phyloP scores from a whole-genome alignment of 2,329 filamentous ascomycete species.

The Colletotrichum navitas region DNA sequence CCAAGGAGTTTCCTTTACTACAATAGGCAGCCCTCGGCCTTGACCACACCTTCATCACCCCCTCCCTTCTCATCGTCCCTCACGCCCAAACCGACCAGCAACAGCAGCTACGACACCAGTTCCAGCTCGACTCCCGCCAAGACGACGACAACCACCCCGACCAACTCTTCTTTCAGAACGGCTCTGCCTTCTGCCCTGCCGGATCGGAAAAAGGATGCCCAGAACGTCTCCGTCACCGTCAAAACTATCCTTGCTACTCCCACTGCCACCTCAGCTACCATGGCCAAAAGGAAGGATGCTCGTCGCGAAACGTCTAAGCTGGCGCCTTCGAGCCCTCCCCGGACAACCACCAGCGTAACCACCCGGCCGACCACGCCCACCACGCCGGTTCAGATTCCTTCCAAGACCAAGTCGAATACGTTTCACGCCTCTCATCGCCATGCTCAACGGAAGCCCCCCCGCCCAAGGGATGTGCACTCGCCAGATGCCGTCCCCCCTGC shows the following conservation, averaged over 20 bases:
- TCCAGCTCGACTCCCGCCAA: slow-evolving; percentile 11
- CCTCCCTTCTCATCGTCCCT: slow-evolving; percentile 21
- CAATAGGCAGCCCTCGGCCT: slow-evolving; percentile 42
- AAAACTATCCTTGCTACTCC: slow-evolving; percentile 39
- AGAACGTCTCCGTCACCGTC: slow-evolving; percentile 43
- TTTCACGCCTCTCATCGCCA: slow-evolving; percentile 55
- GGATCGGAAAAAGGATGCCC: slow-evolving; percentile 44
- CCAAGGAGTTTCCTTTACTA: slow-evolving; percentile 45
- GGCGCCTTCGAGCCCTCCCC: slow-evolving; percentile 42
- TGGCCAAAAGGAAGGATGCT: slow-evolving; percentile 43
- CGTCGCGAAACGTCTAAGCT: slow-evolving; percentile 43
- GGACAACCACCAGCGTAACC: slow-evolving; percentile 43
- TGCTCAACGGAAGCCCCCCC: slow-evolving; percentile 52
- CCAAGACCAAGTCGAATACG: slow-evolving; percentile 55
- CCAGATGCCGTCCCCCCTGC: slow-evolving; percentile 69
- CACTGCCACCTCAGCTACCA: slow-evolving; percentile 39
- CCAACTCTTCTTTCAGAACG: slow-evolving; percentile 34
- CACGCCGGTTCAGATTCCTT: slow-evolving; percentile 68
- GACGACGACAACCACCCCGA: slow-evolving; percentile 13
- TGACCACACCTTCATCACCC: slow-evolving; percentile 22
- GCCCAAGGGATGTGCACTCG: slow-evolving; percentile 59
- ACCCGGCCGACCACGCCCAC: slow-evolving; percentile 51
- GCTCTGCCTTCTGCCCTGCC: slow-evolving; percentile 39
- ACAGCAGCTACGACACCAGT: slow-evolving; percentile 24
- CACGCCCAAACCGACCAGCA: slow-evolving; percentile 30